A percentile compares a stretch with the other conserved stretches of the same genome.
Conservation (phyloP, 2,329 filamentous ascomycete species). For the Rhexocercosporidium sp. region DNA sequence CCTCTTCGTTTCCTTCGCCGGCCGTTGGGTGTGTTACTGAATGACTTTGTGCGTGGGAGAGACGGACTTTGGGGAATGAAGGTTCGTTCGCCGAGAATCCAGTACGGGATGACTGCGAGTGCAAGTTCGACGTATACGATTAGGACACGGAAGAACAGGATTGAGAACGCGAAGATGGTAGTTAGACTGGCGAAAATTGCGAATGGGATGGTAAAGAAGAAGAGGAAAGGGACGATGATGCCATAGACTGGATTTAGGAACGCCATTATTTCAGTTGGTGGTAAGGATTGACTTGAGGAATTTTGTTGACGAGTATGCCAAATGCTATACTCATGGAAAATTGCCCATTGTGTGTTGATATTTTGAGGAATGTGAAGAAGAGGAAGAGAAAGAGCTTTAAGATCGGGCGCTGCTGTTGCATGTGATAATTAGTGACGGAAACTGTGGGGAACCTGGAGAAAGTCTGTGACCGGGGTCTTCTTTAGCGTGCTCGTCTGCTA, state of each 20-base stretch:
- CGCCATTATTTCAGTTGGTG: conserved; percentile 48
- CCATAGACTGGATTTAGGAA: conserved; percentile 59
- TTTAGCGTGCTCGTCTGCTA: neutral
- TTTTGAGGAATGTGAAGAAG: neutral
- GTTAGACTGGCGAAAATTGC: conserved; percentile 68
- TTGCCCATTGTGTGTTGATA: neutral
- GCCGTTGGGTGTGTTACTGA: conserved; percentile 12
- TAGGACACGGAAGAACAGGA: conserved; percentile 64
- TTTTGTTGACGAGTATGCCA: neutral
- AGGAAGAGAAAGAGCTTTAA: neutral
- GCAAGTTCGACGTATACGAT: conserved; percentile 69
- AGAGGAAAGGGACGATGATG: conserved; percentile 65
- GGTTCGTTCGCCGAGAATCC: conserved; percentile 47
- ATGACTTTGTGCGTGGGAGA: conserved; percentile 16
- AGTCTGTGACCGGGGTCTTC: neutral
- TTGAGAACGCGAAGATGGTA: conserved; percentile 63
- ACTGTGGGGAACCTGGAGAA: conserved; percentile 15
- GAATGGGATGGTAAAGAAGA: conserved; percentile 66
- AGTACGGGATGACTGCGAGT: conserved; percentile 60
- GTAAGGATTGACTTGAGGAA: conserved; percentile 3
- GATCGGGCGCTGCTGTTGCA: neutral
- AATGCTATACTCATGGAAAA: neutral
- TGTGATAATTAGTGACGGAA: neutral
- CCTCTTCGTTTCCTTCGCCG: conserved; percentile 36
- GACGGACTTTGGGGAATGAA: neutral